Evolutionary conservation across 2,329 filamentous ascomycete species (phyloP).

Genomic region (Phoma sp.): DNA sequence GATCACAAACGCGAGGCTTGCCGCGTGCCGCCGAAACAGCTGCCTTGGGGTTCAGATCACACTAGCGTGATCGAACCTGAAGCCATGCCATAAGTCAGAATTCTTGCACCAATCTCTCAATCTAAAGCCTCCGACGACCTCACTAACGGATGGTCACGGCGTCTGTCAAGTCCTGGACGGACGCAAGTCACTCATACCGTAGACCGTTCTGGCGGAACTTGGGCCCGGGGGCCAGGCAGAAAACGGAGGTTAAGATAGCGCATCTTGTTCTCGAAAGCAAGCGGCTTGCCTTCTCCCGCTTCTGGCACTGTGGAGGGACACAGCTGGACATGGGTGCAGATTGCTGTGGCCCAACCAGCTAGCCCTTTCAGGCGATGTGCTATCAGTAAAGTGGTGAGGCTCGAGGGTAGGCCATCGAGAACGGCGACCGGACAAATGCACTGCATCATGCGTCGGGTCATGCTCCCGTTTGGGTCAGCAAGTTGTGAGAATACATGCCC

Average conservation of each 20-base stretch:
- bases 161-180: slow-evolving; percentile 12
- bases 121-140: neutral
- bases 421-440: slow-evolving; percentile 33
- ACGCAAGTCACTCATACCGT: slow-evolving; percentile 14
- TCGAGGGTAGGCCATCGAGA: slow-evolving; percentile 32
- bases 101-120: slow-evolving; percentile 21
- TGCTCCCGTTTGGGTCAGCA: slow-evolving; percentile 37
- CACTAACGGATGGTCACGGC: slow-evolving; percentile 8
- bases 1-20: slow-evolving; percentile 4
- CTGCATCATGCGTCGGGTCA: slow-evolving; percentile 43
- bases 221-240: slow-evolving; percentile 11
- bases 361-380: slow-evolving; percentile 29
- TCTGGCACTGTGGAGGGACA: slow-evolving; percentile 24
- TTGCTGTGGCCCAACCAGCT: slow-evolving; percentile 31
- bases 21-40: slow-evolving; percentile 8
- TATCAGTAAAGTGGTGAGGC: slow-evolving; percentile 41
- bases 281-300: slow-evolving; percentile 27
- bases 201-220: slow-evolving; percentile 9
- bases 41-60: slow-evolving; percentile 9
- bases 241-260: slow-evolving; percentile 20
- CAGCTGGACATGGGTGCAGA: slow-evolving; percentile 29
- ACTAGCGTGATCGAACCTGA: slow-evolving; percentile 6
- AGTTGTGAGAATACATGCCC: slow-evolving; percentile 29
- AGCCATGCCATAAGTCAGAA: slow-evolving; percentile 7
- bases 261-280: slow-evolving; percentile 38